Evolutionary conservation across 2,329 filamentous ascomycete genomes (phyloP).

Genomic region (Pochonia chlamydosporia): DNA sequence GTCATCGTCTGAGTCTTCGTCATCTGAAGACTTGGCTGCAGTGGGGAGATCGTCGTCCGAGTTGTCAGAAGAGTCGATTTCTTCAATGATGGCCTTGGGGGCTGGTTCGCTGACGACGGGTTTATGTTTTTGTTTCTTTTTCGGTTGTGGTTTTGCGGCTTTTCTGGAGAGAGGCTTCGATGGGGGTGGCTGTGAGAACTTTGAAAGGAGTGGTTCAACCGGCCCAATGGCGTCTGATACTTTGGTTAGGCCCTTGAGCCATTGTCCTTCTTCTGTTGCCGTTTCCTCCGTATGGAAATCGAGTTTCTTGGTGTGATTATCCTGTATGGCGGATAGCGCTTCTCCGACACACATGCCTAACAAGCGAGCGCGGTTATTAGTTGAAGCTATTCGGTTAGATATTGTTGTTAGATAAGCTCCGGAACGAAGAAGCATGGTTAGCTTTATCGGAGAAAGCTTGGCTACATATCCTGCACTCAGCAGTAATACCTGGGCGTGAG

Average conservation of each 20-base stretch:
- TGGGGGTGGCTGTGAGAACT: conserved; percentile 6
- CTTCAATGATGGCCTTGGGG: conserved; percentile 54
- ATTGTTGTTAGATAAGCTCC: conserved; percentile 69
- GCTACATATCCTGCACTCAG: conserved; percentile 72
- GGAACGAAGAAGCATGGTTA: conserved; percentile 66
- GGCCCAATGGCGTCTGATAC: conserved; percentile 59
- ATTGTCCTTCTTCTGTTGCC: conserved; percentile 63
- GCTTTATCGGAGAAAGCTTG: conserved; percentile 56
- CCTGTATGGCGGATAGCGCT: conserved; percentile 55
- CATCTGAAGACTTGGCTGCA: conserved; percentile 82
- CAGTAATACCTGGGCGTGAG: conserved; percentile 72
- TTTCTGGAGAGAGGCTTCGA: conserved; percentile 6
- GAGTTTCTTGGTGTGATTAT: conserved; percentile 66
- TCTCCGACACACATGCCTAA: conserved; percentile 86
- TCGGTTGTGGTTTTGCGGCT: conserved; percentile 9
- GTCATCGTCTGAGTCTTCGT: conserved; percentile 89
- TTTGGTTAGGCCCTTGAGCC: conserved; percentile 64
- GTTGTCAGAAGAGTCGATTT: conserved; percentile 56
- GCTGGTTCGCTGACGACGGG: conserved; percentile 21
- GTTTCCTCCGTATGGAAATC: conserved; percentile 81
- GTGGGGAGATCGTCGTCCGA: conserved; percentile 53
- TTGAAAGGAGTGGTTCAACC: conserved; percentile 40
- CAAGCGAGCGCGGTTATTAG: conserved; percentile 69
- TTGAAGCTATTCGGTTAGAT: conserved; percentile 77
- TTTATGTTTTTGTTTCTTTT: conserved; percentile 23